Percentiles rank a stretch among this genome's conserved stretches.
Evolutionary conservation across 2,329 filamentous ascomycete genomes (phyloP).

Genomic region (Akanthomyces muscarius): DNA sequence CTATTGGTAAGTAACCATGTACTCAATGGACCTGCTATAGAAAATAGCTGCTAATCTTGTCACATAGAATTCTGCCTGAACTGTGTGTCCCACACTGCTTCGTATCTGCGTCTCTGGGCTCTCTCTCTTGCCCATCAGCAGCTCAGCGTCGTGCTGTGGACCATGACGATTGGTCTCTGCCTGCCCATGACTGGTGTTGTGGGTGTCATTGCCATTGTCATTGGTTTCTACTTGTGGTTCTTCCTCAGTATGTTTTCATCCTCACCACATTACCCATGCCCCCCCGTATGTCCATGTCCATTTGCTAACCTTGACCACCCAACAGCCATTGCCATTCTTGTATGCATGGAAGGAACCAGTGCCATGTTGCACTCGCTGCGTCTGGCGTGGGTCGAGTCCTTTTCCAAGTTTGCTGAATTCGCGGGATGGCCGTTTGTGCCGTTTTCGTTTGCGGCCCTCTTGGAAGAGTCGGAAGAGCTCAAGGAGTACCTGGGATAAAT

Average conservation of each 20-base stretch:
- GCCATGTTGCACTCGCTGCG: slow-evolving; percentile 91
- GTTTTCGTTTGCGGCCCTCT: slow-evolving; percentile 78
- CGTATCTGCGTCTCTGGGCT: slow-evolving; percentile 97
- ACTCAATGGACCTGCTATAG: neutral
- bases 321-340: slow-evolving; percentile 58
- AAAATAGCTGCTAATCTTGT: slow-evolving; percentile 28
- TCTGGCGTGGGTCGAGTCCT: slow-evolving; percentile 95
- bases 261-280: neutral
- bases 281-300: too few species aligned
- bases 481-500: slow-evolving; percentile 50
- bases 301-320: slow-evolving; percentile 23
- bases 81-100: slow-evolving; percentile 97
- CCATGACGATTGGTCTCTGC: slow-evolving; percentile 83
- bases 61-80: slow-evolving; percentile 90
- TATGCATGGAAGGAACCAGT: slow-evolving; percentile 93
- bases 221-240: slow-evolving; percentile 88
- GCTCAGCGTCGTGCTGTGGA: slow-evolving; percentile 92
- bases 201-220: slow-evolving; percentile 76
- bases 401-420: slow-evolving; percentile 96
- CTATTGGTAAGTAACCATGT: slow-evolving; percentile 67
- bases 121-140: slow-evolving; percentile 96
- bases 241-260: slow-evolving; percentile 55
- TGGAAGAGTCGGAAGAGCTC: slow-evolving; percentile 74
- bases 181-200: slow-evolving; percentile 62
- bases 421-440: slow-evolving; percentile 82